A percentile compares a stretch with the other conserved stretches of the same genome.
Evolutionary conservation across 192 early-diverging fungal genomes (phyloP).

Genomic region (Paraglomus occultum): DNA sequence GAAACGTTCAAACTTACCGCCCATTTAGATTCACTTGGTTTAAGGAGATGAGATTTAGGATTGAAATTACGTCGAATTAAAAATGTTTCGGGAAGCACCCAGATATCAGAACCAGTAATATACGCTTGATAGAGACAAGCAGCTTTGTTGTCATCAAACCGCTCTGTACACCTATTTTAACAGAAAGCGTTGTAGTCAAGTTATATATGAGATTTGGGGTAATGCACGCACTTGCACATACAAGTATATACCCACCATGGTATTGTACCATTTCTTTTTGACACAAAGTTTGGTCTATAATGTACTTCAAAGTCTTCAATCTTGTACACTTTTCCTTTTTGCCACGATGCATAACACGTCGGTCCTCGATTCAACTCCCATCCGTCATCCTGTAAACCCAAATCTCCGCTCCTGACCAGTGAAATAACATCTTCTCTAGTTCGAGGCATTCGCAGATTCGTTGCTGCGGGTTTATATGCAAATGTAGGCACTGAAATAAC

Average conservation of each 20-base stretch:
- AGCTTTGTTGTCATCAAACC: constrained; percentile 55
- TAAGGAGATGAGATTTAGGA: constrained; percentile 8
- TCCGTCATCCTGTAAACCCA: constrained; percentile 43
- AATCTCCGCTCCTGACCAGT: background rate
- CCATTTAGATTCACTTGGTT: constrained; percentile 2
- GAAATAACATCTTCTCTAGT: background rate
- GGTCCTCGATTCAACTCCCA: constrained; percentile 54
- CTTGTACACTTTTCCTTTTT: constrained; percentile 38
- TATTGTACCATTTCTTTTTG: constrained; percentile 43
- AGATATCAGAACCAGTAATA: constrained; percentile 51
- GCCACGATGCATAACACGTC: constrained; percentile 48
- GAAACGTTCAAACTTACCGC: constrained; percentile 12
- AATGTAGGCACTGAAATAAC: constrained; percentile 55
- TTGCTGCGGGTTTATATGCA: constrained; percentile 33
- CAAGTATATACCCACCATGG: constrained; percentile 35
- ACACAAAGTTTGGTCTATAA: constrained; percentile 53
- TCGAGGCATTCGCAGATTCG: background rate
- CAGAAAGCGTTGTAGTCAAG: background rate
- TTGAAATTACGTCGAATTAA: constrained; percentile 12
- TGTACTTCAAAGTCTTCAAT: constrained; percentile 58
- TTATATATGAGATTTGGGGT: too few species aligned
- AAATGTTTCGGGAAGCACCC: constrained; percentile 54
- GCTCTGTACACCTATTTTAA: constrained; percentile 51
- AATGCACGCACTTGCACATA: background rate
- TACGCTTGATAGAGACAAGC: constrained; percentile 54